phyloP scores from a whole-genome alignment of 2,329 filamentous ascomycete genomes.

The Aotearoamyces nothofagi region DNA sequence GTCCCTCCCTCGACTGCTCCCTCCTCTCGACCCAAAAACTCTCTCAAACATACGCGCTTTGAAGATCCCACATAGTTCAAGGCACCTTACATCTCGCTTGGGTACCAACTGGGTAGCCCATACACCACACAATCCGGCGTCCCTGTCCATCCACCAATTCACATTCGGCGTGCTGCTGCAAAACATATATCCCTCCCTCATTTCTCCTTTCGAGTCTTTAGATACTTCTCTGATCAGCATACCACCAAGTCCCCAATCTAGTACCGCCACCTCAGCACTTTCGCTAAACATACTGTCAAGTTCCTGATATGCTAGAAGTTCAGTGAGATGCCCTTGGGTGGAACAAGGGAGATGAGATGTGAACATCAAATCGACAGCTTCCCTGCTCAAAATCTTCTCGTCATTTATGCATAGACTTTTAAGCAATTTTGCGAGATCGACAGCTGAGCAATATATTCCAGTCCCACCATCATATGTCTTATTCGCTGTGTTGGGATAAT shows the following conservation, averaged over 20 bases:
- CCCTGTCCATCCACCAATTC: not conserved
- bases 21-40: no score
- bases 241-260: not conserved
- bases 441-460: not conserved
- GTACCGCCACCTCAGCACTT: not conserved
- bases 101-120: not conserved
- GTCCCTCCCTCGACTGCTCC: no score
- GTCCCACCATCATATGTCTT: no score
- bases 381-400: not conserved
- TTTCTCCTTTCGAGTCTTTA: not conserved
- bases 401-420: not conserved
- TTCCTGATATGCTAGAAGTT: not conserved
- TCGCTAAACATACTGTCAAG: not conserved
- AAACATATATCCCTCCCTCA: not conserved
- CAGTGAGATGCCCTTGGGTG: not conserved
- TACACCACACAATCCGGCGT: not conserved
- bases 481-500: no score
- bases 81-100: no score
- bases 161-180: not conserved
- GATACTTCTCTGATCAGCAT: not conserved
- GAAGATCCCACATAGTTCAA: no score
- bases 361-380: not conserved
- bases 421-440: slow-evolving; percentile 1
- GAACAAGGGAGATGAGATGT: not conserved
- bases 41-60: no score